These are phyloP conservation scores for Blepharisma undulans DNA, from an alignment of 169 alveolate species.

Conservation along the genomic window DNA sequence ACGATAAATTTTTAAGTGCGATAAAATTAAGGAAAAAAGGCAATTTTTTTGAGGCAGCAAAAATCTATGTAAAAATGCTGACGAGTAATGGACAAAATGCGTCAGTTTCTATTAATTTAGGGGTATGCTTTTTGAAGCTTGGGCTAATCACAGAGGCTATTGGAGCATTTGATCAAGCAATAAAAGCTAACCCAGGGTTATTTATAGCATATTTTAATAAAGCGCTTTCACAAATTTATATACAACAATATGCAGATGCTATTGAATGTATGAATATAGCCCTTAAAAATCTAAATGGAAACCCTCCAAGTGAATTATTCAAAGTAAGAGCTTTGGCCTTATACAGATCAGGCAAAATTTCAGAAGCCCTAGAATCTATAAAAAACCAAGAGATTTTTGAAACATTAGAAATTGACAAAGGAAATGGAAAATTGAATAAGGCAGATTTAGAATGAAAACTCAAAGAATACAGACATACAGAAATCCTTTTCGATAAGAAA, in stretches of 20 bases:
- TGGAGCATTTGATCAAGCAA: not conserved
- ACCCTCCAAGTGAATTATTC: not conserved
- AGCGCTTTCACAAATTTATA: not conserved
- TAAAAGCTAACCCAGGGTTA: not conserved
- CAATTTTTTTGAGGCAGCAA: not conserved
- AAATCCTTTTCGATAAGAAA: not conserved
- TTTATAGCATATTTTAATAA: constrained; percentile 17
- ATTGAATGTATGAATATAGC: constrained; percentile 11
- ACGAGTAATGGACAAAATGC: not conserved
- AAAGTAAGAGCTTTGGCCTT: constrained; percentile 24
- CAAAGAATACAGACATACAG: not conserved
- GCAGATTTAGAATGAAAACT: not conserved
- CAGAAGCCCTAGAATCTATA: not conserved
- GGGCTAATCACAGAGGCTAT: not conserved
- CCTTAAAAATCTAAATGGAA: not conserved
- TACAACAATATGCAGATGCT: not conserved
- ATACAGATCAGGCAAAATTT: constrained; percentile 19
- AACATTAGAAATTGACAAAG: not conserved
- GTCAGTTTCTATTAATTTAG: not conserved
- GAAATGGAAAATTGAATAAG: not conserved
- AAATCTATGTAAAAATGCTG: not conserved
- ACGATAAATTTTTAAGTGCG: not conserved
- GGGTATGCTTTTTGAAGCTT: not conserved
- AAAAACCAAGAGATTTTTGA: not conserved
- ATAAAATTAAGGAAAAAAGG: not conserved